Conservation (phyloP, 1,284 basidiomycete species). For the Naganishia sp. region DNA sequence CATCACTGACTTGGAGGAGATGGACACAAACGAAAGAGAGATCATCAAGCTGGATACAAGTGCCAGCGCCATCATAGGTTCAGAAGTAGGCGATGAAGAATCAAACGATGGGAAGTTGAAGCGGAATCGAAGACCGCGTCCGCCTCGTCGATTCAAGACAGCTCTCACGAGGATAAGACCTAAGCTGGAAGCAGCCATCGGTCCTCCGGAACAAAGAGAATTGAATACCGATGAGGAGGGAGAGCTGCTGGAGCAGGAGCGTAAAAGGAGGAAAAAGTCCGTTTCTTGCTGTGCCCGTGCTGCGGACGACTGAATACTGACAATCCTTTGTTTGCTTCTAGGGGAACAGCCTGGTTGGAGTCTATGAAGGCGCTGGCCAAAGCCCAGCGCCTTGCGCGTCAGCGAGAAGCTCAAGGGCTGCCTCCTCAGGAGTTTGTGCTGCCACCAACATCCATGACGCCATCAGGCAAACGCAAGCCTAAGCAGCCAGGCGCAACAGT, state of each 20-base stretch:
- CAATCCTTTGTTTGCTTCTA: neutral
- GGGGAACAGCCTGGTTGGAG: conserved; percentile 33
- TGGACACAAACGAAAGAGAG: conserved; percentile 32
- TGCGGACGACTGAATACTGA: neutral
- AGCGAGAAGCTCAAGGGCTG: conserved; percentile 28
- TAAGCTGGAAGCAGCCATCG: conserved; percentile 33
- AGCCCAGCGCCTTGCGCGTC: conserved; percentile 30
- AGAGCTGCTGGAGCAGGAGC: conserved; percentile 31
- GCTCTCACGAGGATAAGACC: conserved; percentile 33
- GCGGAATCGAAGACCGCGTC: conserved; percentile 29
- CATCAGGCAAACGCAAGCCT: conserved; percentile 21
- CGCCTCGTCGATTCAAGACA: conserved; percentile 35
- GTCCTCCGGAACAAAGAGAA: conserved; percentile 20
- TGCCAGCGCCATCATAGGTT: conserved; percentile 11
- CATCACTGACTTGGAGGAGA: conserved; percentile 31
- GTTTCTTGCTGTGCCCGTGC: neutral
- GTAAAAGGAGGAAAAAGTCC: conserved; percentile 32
- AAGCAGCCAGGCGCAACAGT: conserved; percentile 21
- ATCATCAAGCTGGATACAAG: conserved; percentile 25
- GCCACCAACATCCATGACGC: conserved; percentile 32
- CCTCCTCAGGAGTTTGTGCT: conserved; percentile 33
- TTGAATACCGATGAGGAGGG: conserved; percentile 30
- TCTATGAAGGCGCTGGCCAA: conserved; percentile 35
- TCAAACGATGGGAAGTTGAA: conserved; percentile 26
- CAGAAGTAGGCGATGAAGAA: conserved; percentile 22